Base-by-base conservation (phyloP, 108 stramenopile genomes). In the Discostella stelligeroides region DNA sequence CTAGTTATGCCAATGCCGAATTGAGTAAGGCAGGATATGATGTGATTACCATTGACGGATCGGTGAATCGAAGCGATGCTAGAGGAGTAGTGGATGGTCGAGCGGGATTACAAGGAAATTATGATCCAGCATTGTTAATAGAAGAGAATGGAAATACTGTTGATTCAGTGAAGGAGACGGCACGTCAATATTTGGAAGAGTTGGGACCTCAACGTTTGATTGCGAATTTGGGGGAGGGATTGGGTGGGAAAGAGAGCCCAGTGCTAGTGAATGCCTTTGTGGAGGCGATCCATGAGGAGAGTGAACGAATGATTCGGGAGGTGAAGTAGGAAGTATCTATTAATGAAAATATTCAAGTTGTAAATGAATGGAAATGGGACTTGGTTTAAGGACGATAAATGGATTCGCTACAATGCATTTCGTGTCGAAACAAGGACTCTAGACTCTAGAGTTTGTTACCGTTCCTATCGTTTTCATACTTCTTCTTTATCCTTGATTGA, bases 191-290 rank as follows among this genome's bases (percentile, higher is more conserved):
- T 86, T 63, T 98, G 53, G 60, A 80, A 42, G 90, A 70, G 15
- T 72, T 98, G 27, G 95, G 95, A 29, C 90, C 96, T 9, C 88
- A 95, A 65, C 68, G 86, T 57, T 75, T 97, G 69, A 97, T 98
- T 82, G 97, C 97, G 3, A 98, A 98, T 69, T 66, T 98, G 24
- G 97, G 97, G 37, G 97, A 98, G 73, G 97, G 97, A 20, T 75
- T 98, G 28, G 92, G 92, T 60, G 97, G 97, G 46, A 92, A 95
- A 58, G 97, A 98, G 83, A 90, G 87, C 63, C 84, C 95, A 3
- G 82, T 75, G 12, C 73, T 95, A 25, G 97, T 98, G 23, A 67
- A 89, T 54, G 87, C 66, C 8, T 96, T 98, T 67, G 92, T 98
- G 2, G 82, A 95, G 54, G 85, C 91, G 2, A 89, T 98, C 56